A percentile compares a stretch with the other conserved stretches of the same genome.
Evolutionary conservation across 768 basidiomycete genomes (phyloP).

Genomic region (Leccinum uliginosum): DNA sequence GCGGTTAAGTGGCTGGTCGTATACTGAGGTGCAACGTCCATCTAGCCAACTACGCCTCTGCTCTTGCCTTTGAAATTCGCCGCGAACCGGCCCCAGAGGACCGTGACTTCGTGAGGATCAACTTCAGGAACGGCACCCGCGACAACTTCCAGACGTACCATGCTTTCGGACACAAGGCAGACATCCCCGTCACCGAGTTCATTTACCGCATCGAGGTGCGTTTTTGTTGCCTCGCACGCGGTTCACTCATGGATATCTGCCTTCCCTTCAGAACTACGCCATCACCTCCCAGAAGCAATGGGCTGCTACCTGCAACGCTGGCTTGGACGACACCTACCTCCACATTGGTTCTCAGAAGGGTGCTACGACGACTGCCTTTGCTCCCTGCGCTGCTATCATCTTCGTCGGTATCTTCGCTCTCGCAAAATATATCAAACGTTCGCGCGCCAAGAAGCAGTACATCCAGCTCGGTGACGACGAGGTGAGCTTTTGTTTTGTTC

Average conservation of each 20-base stretch:
- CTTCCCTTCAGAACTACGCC: constrained; percentile 36
- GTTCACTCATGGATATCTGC: constrained; percentile 2
- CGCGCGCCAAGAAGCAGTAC: constrained; percentile 29
- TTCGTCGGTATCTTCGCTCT: constrained; percentile 32
- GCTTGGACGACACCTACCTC: constrained; percentile 29
- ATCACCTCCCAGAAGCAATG: constrained; percentile 42
- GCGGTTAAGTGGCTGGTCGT: constrained; percentile 67
- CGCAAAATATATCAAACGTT: constrained; percentile 33
- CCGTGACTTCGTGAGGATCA: constrained; percentile 79
- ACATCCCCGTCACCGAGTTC: constrained; percentile 81
- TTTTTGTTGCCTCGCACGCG: not conserved
- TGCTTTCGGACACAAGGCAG: constrained; percentile 69
- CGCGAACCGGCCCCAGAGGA: constrained; percentile 69
- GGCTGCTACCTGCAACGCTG: constrained; percentile 37
- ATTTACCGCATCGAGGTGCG: constrained; percentile 75
- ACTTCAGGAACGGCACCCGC: constrained; percentile 78
- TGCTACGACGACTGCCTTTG: constrained; percentile 29
- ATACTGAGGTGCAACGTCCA: constrained; percentile 10
- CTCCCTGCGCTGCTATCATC: constrained; percentile 34
- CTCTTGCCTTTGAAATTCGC: constrained; percentile 74
- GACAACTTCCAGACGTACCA: constrained; percentile 62
- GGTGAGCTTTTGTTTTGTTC: constrained; percentile 22
- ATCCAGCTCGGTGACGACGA: constrained; percentile 36
- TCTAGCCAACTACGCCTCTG: constrained; percentile 68
- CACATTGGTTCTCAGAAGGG: constrained; percentile 30